Percentiles rank a stretch among this genome's conserved stretches.
phyloP scores from a whole-genome alignment of 1,139 yeast genomes.

The Scheffersomyces lignicola region DNA sequence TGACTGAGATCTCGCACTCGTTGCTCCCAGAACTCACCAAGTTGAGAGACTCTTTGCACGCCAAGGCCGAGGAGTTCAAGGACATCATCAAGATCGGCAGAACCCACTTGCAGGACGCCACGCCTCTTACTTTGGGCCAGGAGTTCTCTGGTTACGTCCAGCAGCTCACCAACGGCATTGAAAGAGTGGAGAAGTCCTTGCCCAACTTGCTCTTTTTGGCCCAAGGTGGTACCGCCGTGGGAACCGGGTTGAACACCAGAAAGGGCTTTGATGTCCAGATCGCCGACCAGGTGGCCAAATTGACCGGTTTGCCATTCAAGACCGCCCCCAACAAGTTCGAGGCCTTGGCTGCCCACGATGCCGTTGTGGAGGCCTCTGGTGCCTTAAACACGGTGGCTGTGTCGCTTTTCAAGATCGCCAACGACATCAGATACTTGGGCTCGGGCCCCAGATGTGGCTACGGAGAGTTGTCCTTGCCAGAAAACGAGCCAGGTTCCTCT shows the following conservation, averaged over 20 bases:
- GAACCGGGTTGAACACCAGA: slow-evolving; percentile 89
- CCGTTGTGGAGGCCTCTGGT: slow-evolving; percentile 90
- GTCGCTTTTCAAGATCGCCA: slow-evolving; percentile 87
- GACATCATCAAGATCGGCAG: slow-evolving; percentile 92
- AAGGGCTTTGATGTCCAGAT: slow-evolving; percentile 79
- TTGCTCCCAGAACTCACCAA: slow-evolving; percentile 72
- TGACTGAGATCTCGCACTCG: slow-evolving; percentile 68
- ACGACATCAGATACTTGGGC: slow-evolving; percentile 91
- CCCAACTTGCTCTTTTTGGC: slow-evolving; percentile 76
- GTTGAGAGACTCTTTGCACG: slow-evolving; percentile 67
- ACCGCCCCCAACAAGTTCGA: slow-evolving; percentile 97
- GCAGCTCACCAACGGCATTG: slow-evolving; percentile 82
- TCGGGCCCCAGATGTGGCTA: slow-evolving; percentile 98
- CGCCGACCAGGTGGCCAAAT: slow-evolving; percentile 69
- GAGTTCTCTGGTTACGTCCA: slow-evolving; percentile 92
- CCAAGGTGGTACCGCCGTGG: slow-evolving; percentile 98
- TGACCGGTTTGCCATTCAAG: slow-evolving; percentile 77
- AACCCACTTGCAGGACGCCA: slow-evolving; percentile 95
- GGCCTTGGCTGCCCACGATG: slow-evolving; percentile 96
- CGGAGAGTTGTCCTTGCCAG: slow-evolving; percentile 88
- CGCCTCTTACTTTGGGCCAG: slow-evolving; percentile 91
- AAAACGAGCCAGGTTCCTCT: slow-evolving; percentile 95
- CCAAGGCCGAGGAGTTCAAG: slow-evolving; percentile 72
- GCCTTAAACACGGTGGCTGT: slow-evolving; percentile 89
- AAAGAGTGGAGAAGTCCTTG: slow-evolving; percentile 66